Conservation (phyloP, 345 rosid genomes). For the Noccaea bulbosa region DNA sequence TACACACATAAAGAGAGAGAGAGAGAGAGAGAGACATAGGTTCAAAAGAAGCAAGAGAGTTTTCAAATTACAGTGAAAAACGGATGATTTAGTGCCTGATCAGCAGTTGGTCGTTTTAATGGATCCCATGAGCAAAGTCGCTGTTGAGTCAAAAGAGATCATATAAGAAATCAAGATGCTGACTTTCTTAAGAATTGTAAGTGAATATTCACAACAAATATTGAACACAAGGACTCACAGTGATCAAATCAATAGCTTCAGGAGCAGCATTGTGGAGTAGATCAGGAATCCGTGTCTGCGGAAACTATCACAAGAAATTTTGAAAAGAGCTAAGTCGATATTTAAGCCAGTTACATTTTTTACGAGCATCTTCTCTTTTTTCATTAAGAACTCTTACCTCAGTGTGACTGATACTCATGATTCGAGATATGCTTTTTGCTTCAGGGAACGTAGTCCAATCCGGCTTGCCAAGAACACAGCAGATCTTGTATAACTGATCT, state of each 20-base stretch:
- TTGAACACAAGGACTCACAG: constrained; percentile 49
- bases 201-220: not conserved
- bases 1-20: constrained; percentile 12
- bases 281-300: constrained; percentile 62
- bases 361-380: not conserved
- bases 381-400: constrained; percentile 50
- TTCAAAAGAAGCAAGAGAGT: constrained; percentile 2
- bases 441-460: constrained; percentile 77
- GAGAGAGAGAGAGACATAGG: constrained; percentile 13
- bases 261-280: constrained; percentile 77
- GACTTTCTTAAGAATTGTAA: not conserved
- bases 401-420: constrained; percentile 62
- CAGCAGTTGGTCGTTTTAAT: constrained; percentile 85
- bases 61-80: constrained; percentile 71
- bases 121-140: constrained; percentile 94
- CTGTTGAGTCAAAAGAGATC: constrained; percentile 44
- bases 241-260: constrained; percentile 84
- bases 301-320: constrained; percentile 51
- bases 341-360: not conserved
- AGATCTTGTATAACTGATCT: constrained; percentile 91
- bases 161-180: constrained; percentile 5
- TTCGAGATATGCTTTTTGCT: constrained; percentile 65
- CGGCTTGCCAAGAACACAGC: constrained; percentile 79
- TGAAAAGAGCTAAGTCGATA: constrained; percentile 11
- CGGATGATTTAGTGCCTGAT: constrained; percentile 84